Evolutionary conservation across 257 asterid species (phyloP).

Genomic region (Perilla frutescens): DNA sequence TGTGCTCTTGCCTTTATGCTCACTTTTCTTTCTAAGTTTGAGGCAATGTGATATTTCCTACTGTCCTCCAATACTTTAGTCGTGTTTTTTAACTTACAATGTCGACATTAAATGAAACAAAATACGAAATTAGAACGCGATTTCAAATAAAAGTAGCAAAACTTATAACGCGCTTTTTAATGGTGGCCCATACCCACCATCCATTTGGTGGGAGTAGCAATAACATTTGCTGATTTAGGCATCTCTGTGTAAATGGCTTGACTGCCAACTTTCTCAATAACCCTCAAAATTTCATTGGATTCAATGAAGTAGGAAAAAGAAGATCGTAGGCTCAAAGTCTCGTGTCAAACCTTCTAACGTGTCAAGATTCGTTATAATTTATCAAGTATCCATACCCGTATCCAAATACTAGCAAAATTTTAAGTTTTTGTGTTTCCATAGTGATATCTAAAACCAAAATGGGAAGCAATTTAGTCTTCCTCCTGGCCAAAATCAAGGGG

Average conservation of each 20-base stretch:
- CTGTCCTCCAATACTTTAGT: background rate
- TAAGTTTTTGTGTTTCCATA: background rate
- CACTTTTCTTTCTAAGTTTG: constrained; percentile 47
- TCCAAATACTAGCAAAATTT: too few species aligned
- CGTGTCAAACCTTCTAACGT: too few species aligned
- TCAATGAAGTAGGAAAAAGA: background rate
- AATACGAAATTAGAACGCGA: background rate
- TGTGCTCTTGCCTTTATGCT: constrained; percentile 47
- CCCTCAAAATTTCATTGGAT: too few species aligned
- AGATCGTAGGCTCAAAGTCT: background rate
- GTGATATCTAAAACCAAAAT: background rate
- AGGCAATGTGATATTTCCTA: background rate
- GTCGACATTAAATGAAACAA: background rate
- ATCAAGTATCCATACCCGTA: too few species aligned
- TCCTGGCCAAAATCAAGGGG: background rate
- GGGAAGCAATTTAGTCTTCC: background rate
- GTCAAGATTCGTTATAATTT: too few species aligned
- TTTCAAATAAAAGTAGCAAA: background rate
- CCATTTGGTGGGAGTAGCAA: constrained; percentile 44
- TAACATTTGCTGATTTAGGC: background rate
- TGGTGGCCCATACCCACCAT: constrained; percentile 51
- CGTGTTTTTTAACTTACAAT: background rate
- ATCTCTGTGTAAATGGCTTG: background rate
- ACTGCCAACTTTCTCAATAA: background rate
- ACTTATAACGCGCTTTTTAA: constrained; percentile 21